A percentile compares a stretch with the other conserved stretches of the same genome.
Conservation (phyloP, 371 early-diverging fungal genomes). For the Mortierella sp. region DNA sequence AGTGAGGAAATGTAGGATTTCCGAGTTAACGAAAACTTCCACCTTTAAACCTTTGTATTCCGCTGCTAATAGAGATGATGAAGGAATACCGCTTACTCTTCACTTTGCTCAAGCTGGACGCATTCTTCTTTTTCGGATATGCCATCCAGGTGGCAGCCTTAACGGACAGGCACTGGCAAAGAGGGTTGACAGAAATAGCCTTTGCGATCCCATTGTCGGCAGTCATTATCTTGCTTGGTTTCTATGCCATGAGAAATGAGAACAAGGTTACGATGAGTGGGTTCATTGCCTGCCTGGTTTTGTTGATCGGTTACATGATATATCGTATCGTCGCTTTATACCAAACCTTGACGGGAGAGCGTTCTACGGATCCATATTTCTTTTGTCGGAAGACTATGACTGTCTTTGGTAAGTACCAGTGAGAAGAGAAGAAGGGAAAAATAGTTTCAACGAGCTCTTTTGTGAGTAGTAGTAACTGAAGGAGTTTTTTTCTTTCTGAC, state of each 20-base stretch:
- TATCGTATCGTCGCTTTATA: conserved; percentile 23
- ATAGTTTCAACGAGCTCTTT: not conserved
- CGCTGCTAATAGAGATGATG: conserved; percentile 39
- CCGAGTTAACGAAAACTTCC: not conserved
- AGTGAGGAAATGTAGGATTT: not conserved
- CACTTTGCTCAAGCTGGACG: conserved; percentile 45
- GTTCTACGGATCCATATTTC: conserved; percentile 38
- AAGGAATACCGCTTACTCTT: conserved; percentile 49
- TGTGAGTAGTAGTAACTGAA: not conserved
- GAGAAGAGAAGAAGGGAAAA: too few relatives aligned
- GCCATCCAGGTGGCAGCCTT: conserved; percentile 42
- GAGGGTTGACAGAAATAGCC: conserved; percentile 35
- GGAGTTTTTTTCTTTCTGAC: not conserved
- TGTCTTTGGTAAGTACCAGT: conserved; percentile 32
- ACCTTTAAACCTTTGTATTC: not conserved
- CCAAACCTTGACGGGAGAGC: conserved; percentile 29
- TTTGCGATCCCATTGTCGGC: conserved; percentile 42
- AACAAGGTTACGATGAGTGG: conserved; percentile 52
- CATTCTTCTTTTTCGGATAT: conserved; percentile 52
- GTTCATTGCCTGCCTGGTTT: conserved; percentile 35
- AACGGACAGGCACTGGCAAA: conserved; percentile 43
- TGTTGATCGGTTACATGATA: conserved; percentile 42
- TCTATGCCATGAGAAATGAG: conserved; percentile 38
- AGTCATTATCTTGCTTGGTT: conserved; percentile 37
- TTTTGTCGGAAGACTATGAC: conserved; percentile 53